Evolutionary conservation across 2,329 filamentous ascomycete genomes (phyloP).

Genomic region (Plectosphaerella sp.): DNA sequence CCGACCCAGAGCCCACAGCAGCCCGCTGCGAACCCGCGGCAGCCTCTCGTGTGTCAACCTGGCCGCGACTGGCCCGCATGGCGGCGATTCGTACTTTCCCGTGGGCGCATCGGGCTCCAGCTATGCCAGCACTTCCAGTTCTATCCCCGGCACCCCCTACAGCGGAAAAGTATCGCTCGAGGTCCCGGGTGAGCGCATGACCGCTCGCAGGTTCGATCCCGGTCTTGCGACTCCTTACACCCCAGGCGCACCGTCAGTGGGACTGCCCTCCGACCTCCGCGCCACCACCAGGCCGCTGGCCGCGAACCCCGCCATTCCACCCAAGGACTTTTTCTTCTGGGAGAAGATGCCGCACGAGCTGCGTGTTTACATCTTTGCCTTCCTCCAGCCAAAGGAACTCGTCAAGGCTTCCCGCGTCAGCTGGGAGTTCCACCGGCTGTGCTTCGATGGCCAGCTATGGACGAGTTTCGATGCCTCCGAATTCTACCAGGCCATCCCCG

Average conservation of each 20-base stretch:
- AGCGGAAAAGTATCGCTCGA: conserved; percentile 35
- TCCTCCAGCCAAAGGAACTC: conserved; percentile 74
- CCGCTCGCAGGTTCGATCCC: conserved; percentile 50
- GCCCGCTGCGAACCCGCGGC: conserved; percentile 56
- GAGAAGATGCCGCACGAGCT: conserved; percentile 76
- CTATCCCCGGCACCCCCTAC: conserved; percentile 32
- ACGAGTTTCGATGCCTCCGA: conserved; percentile 75
- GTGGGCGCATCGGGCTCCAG: conserved; percentile 20
- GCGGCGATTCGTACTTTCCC: conserved; percentile 17
- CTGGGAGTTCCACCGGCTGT: conserved; percentile 73
- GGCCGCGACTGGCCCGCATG: conserved; percentile 28
- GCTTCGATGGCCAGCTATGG: conserved; percentile 96
- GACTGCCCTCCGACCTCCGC: conserved; percentile 58
- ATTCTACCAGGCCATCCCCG: conserved; percentile 84
- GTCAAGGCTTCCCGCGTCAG: conserved; percentile 74
- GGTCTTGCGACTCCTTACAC: conserved; percentile 32
- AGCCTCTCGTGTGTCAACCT: conserved; percentile 53
- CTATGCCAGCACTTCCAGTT: conserved; percentile 27
- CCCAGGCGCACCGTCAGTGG: conserved; percentile 39
- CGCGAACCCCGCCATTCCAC: conserved; percentile 9
- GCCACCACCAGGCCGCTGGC: conserved; percentile 3
- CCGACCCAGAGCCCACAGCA: conserved; percentile 62
- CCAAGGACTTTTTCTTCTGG: conserved; percentile 63
- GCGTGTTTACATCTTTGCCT: conserved; percentile 70
- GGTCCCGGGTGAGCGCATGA: conserved; percentile 42